Base-by-base conservation (phyloP, 2,329 filamentous ascomycete species). In the Alternaria gansuensis region DNA sequence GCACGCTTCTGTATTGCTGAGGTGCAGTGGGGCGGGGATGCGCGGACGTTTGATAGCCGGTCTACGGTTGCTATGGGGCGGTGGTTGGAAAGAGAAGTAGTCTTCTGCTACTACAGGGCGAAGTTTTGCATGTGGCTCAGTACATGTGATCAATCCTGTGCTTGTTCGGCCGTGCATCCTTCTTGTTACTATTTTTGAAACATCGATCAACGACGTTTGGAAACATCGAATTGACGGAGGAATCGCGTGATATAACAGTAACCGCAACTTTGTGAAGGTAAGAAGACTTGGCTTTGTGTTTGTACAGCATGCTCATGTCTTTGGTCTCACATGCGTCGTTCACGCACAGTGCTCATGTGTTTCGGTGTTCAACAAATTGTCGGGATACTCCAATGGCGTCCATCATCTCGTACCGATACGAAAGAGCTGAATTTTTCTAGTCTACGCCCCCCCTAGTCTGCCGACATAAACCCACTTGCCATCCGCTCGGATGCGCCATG, bases 401-500 rank as follows among this genome's bases (percentile, higher is more conserved):
- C 44, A 17, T 9, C 4, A 10, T 48, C 21, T 48, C 21, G 13
- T 14, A n/a, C 23, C 23, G 5, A 24, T 26, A 7, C 3, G 7
- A 1, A 2, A n/a, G 8, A 33, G 31, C 9, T 21, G 4, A 48
- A 23, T 26, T 7, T 5, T 29, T 33, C n/a, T 45, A 40, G 13
- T 21, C 4, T 4, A 13, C 33, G 13, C 24, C 14, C 4, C 14
- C 4, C 44, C 52, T 36, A 56, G 29, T 14, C n/a, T 41, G 10
- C 59, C 64, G 23, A 57, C 57, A 51, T 67, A 66, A 2, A 58
- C 45, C 60, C 64, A 67, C n/a, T 61, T 45, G n/a, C 57, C 60
- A 28, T 52, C 45, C 4, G 53, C 58, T 28, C 51, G 41, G 14
- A 54, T 26, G 23, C 45, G 55, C 66, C 64, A 67, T 23, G 56